Evolutionary conservation across 2,329 filamentous ascomycete genomes (phyloP), one percentile per base, ranked within the genome.

Genomic region (Sclerotinia trifoliorum): DNA sequence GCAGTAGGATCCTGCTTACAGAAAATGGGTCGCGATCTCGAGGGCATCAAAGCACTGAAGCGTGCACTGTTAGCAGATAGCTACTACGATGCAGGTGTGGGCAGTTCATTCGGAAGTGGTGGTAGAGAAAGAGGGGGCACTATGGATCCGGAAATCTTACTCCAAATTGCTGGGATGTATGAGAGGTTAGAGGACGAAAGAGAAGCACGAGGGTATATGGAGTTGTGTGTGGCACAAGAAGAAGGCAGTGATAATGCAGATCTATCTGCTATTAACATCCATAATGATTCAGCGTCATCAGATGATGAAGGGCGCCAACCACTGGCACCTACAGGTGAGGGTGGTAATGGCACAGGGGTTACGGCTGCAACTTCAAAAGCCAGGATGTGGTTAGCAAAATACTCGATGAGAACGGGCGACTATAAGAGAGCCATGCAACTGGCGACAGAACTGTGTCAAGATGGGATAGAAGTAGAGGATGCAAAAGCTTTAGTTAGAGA

Each of bases 391-490:
- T 86, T 99, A 68, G 95, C 95, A 21, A 87, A 88, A 67, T 90
- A 89, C 80, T 90, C 93, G 17, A 90, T 96, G 81, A 85, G 86
- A 49, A 86, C 85, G 15, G 88, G 88, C 51, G 93, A 97, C 78
- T 92, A 92, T 74, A 83, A 84, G 44, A 86, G 90, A 26, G 92
- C 93, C 5, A 90, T 91, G 80, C 87, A 92, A 71, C 81, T 98
- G 54, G 94, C 93, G 0, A 93, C 90, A 70, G 95, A 99, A 80
- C 82, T 99, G 57, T 97, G 94, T 78, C 93, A 97, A 79, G 95
- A 99, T 79, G 95, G 95, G 0, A 89, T 96, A 35, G 95, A 98
- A 79, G 93, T 98, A 2, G 95, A 99, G 78, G 95, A 99, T 79
- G 95, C 95, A 39, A 98, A 98, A 80, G 93, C 93, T 4, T 81